A percentile compares a stretch with the other conserved stretches of the same genome.
Conservation (phyloP, 176 grass and related monocot species). For the Eragrostis curvula region DNA sequence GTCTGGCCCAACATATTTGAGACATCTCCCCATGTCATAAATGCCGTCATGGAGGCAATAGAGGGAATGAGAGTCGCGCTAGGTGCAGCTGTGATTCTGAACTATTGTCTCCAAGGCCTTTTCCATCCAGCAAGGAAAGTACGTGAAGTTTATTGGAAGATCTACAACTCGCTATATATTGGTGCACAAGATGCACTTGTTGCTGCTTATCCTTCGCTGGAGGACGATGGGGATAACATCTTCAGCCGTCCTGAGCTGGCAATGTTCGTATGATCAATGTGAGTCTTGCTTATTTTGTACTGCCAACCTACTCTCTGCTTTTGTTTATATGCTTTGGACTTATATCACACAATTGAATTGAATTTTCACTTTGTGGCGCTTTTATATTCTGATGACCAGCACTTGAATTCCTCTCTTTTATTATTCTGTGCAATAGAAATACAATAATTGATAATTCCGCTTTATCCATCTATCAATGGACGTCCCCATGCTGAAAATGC, state of each 20-base stretch:
- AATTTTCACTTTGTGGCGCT: background rate
- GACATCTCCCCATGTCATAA: constrained; percentile 92
- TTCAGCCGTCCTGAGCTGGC: constrained; percentile 78
- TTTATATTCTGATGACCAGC: too few relatives aligned
- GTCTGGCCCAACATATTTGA: constrained; percentile 98
- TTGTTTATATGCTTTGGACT: background rate
- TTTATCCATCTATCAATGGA: too few relatives aligned
- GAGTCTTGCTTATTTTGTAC: constrained; percentile 39
- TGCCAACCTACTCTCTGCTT: background rate
- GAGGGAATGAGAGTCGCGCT: constrained; percentile 97
- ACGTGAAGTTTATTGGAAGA: constrained; percentile 99
- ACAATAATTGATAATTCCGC: too few relatives aligned
- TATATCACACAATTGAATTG: background rate
- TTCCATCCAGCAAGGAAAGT: constrained; percentile 98
- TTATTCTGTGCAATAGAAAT: too few relatives aligned
- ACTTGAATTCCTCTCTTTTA: too few relatives aligned
- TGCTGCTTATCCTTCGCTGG: constrained; percentile 72
- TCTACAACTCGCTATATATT: constrained; percentile 96
- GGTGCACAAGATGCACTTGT: constrained; percentile 89
- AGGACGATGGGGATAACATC: constrained; percentile 65
- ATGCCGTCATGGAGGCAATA: constrained; percentile 95
- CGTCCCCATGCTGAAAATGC: too few relatives aligned
- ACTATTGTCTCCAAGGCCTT: constrained; percentile 95
- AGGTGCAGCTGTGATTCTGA: constrained; percentile 84
- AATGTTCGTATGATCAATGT: constrained; percentile 78